Evolutionary conservation across 805 yeast species (phyloP).

Genomic region (Wickerhamiella galacta): DNA sequence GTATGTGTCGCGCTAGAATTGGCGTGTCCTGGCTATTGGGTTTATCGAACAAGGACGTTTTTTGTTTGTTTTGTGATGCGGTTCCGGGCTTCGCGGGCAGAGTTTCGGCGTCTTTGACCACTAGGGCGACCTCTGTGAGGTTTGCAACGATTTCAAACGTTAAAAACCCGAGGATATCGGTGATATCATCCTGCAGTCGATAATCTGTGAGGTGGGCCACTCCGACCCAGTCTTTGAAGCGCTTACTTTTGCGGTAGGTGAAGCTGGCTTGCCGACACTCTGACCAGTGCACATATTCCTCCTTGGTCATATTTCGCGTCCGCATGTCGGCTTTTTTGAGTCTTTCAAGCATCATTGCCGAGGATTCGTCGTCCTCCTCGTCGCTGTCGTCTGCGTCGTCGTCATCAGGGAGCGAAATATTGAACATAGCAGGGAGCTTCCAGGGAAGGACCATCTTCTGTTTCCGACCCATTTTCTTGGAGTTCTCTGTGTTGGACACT

Average conservation of each 20-base stretch:
- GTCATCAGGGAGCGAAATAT: constrained; percentile 37
- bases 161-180: constrained; percentile 85
- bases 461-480: constrained; percentile 43
- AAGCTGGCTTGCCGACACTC: constrained; percentile 96
- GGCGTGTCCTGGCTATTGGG: constrained; percentile 15
- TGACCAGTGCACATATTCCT: constrained; percentile 97
- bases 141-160: constrained; percentile 96
- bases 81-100: constrained; percentile 5
- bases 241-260: constrained; percentile 83
- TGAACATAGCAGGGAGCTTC: constrained; percentile 89
- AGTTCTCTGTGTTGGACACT: constrained; percentile 18
- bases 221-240: constrained; percentile 95
- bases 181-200: constrained; percentile 88
- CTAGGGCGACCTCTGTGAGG: constrained; percentile 78
- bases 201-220: constrained; percentile 69
- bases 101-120: constrained; percentile 50
- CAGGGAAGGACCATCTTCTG: constrained; percentile 77
- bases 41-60: constrained; percentile 11
- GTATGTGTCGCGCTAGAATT: constrained; percentile 13
- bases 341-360: constrained; percentile 80
- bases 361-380: constrained; percentile 61
- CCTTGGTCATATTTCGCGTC: constrained; percentile 83
- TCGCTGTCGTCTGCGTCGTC: constrained; percentile 22
- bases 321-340: constrained; percentile 88
- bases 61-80: constrained; percentile 3